A percentile compares a stretch with the other conserved stretches of the same genome.
These are phyloP conservation scores for Amaranthus cruentus DNA, from an alignment of 148 eudicot species.

Conservation along the genomic window DNA sequence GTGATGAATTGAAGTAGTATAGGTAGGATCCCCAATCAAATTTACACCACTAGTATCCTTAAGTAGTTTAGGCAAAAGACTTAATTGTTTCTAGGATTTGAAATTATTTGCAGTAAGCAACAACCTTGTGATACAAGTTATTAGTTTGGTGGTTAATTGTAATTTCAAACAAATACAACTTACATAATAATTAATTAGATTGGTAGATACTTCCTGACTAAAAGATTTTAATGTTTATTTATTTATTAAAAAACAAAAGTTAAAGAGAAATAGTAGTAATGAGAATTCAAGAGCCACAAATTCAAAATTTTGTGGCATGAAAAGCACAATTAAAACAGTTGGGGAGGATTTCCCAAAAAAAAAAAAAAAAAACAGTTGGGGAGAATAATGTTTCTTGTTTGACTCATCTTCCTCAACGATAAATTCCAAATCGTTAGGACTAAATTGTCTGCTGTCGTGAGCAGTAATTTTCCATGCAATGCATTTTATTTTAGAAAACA, in stretches of 20 bases:
- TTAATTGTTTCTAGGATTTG: background rate
- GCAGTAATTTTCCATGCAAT: no score
- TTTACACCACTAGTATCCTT: background rate
- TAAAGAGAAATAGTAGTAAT: background rate
- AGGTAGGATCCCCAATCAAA: background rate
- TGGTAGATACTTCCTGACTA: constrained; percentile 3
- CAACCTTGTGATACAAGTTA: background rate
- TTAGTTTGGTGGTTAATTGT: background rate
- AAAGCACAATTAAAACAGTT: background rate
- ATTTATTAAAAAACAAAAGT: no score
- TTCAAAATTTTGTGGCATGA: background rate
- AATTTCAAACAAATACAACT: no score
- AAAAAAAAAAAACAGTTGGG: background rate
- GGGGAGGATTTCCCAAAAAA: no score
- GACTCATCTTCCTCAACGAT: background rate
- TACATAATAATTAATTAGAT: background rate
- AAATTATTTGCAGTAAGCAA: background rate
- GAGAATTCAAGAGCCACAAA: background rate
- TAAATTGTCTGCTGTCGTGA: no score
- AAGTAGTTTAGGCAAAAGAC: background rate
- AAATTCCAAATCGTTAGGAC: no score
- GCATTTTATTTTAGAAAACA: no score
- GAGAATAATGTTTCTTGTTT: background rate
- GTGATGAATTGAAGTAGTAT: no score
- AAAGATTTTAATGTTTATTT: background rate